Conservation (phyloP, 257 asterid species). For the Catharanthus roseus region DNA sequence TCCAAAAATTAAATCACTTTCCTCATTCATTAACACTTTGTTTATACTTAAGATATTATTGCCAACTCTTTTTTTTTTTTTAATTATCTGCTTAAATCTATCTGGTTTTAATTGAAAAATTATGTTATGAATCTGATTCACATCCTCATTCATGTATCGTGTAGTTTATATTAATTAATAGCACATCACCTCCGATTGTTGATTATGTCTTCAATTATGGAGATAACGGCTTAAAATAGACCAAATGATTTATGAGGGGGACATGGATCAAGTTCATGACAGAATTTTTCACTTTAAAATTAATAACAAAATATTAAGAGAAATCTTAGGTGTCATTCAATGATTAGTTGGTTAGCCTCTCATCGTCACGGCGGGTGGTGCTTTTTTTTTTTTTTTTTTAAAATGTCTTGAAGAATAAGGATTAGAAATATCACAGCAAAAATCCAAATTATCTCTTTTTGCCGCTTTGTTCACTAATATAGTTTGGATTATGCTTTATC, state of each 20-base stretch:
- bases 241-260: too few species aligned
- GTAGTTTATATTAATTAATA: too few species aligned
- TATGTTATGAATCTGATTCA: too few species aligned
- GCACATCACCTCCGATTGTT: too few species aligned
- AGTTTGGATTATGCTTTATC: slow-evolving; percentile 48
- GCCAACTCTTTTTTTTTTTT: neutral
- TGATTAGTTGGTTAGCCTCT: slow-evolving; percentile 35
- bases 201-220: too few species aligned
- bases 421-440: slow-evolving; percentile 4
- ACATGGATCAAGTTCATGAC: too few species aligned
- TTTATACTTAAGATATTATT: slow-evolving; percentile 6
- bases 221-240: too few species aligned
- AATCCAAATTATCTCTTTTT: slow-evolving; percentile 16
- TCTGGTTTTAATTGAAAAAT: too few species aligned
- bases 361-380: slow-evolving; percentile 3
- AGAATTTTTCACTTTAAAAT: too few species aligned
- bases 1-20: slow-evolving; percentile 20
- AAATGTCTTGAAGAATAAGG: slow-evolving; percentile 3
- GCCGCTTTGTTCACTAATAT: slow-evolving; percentile 50
- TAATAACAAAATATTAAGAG: slow-evolving; percentile 15
- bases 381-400: too few species aligned
- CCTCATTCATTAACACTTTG: slow-evolving; percentile 2
- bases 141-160: too few species aligned
- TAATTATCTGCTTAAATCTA: slow-evolving; percentile 10
- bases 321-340: slow-evolving; percentile 27